A percentile compares a stretch with the other conserved stretches of the same genome.
Evolutionary conservation across 495 filamentous ascomycete genomes (phyloP).

Genomic region (Annulohypoxylon bovei): DNA sequence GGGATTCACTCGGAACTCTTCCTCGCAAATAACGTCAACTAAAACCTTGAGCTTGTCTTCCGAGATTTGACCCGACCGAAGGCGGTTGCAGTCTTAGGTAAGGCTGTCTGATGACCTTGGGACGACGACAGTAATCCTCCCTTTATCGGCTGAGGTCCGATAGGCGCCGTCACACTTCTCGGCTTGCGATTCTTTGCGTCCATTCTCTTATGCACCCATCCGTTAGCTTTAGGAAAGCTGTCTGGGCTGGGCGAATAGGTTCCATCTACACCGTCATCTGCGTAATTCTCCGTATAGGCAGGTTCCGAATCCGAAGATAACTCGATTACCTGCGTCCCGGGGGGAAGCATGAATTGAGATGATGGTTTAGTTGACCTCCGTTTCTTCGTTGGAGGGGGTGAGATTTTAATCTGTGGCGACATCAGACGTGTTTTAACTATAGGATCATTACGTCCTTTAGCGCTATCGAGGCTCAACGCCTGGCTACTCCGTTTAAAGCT

Average conservation of each 20-base stretch:
- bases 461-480: background rate
- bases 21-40: background rate
- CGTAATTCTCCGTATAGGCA: conserved; percentile 51
- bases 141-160: conserved; percentile 7
- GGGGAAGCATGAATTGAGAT: conserved; percentile 46
- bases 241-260: conserved; percentile 45
- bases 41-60: conserved; percentile 38
- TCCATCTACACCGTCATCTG: conserved; percentile 55
- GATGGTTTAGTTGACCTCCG: conserved; percentile 11
- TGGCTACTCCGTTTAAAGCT: conserved; percentile 25
- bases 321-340: conserved; percentile 53
- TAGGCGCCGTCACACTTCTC: conserved; percentile 22
- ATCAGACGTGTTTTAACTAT: background rate
- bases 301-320: conserved; percentile 54
- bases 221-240: conserved; percentile 34
- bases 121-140: conserved; percentile 24
- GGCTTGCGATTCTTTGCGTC: background rate
- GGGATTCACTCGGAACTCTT: background rate
- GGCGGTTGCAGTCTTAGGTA: background rate
- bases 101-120: conserved; percentile 14
- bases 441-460: background rate
- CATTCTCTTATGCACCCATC: conserved; percentile 42
- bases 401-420: conserved; percentile 28
- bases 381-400: conserved; percentile 27
- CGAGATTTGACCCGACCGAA: conserved; percentile 23